phyloP scores from a whole-genome alignment of 2,329 filamentous ascomycete genomes.

The Beauveria sp. region DNA sequence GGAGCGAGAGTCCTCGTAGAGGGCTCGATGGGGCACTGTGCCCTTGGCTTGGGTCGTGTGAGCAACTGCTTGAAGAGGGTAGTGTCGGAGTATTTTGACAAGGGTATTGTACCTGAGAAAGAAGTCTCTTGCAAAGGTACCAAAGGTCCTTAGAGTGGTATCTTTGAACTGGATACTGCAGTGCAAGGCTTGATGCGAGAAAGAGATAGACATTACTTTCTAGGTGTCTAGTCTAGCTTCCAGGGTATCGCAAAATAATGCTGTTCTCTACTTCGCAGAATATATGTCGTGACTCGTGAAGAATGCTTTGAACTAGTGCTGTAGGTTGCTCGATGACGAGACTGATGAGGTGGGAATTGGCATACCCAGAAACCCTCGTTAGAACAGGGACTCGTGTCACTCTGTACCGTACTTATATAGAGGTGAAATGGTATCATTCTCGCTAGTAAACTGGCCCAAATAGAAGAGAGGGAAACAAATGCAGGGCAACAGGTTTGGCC shows the following conservation, averaged over 20 bases:
- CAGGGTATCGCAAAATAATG: no score
- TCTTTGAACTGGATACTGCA: no score
- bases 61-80: slow-evolving; percentile 13
- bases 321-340: no score
- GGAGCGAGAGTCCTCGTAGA: slow-evolving; percentile 18
- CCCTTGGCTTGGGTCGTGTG: neutral
- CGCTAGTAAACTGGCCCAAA: neutral
- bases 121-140: slow-evolving; percentile 15
- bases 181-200: neutral
- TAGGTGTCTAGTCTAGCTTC: neutral
- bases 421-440: slow-evolving; percentile 9
- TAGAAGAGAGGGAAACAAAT: neutral
- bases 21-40: slow-evolving; percentile 18
- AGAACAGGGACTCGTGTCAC: no score
- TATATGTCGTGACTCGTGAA: no score
- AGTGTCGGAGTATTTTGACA: slow-evolving; percentile 17
- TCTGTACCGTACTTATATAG: neutral
- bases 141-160: slow-evolving; percentile 12
- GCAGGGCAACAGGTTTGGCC: neutral
- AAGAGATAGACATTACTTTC: neutral
- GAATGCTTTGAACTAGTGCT: no score
- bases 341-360: no score
- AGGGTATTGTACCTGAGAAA: slow-evolving; percentile 15
- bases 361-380: no score
- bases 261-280: no score